Evolutionary conservation across 2,329 filamentous ascomycete species (phyloP).

Genomic region (Ceratocystis colombiana): DNA sequence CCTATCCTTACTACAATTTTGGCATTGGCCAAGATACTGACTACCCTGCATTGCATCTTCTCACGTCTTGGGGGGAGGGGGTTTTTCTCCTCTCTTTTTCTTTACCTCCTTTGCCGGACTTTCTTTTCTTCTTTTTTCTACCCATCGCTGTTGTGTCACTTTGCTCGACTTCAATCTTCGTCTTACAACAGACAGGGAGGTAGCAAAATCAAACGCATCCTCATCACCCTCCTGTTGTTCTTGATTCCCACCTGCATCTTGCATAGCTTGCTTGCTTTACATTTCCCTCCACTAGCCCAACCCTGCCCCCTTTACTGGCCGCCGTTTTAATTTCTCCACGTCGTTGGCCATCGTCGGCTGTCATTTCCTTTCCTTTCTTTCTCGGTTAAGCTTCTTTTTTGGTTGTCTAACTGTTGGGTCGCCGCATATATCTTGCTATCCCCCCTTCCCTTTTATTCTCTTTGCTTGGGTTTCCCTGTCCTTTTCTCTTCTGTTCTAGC

Average conservation of each 20-base stretch:
- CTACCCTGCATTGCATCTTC: background rate
- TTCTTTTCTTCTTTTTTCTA: background rate
- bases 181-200: background rate
- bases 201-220: constrained; percentile 4
- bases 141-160: background rate
- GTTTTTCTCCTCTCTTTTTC: background rate
- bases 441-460: constrained; percentile 19
- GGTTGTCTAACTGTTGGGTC: constrained; percentile 18
- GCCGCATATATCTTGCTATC: constrained; percentile 21
- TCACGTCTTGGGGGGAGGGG: background rate
- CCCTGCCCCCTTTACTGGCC: constrained; percentile 10
- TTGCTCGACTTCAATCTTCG: constrained; percentile 1
- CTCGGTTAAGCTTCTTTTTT: constrained; percentile 25
- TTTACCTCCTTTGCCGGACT: background rate
- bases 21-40: background rate
- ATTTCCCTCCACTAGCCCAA: constrained; percentile 12
- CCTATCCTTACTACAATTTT: background rate
- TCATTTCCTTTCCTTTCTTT: constrained; percentile 23
- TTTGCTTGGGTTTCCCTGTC: constrained; percentile 15
- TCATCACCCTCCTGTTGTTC: background rate
- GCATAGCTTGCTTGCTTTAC: constrained; percentile 4
- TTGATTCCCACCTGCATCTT: background rate
- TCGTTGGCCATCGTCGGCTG: constrained; percentile 15
- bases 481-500: constrained; percentile 23
- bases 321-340: constrained; percentile 6